Percentiles rank a stretch among this genome's conserved stretches.
Conservation (phyloP, 1,284 basidiomycete species). For the Ustilago xerochloae region DNA sequence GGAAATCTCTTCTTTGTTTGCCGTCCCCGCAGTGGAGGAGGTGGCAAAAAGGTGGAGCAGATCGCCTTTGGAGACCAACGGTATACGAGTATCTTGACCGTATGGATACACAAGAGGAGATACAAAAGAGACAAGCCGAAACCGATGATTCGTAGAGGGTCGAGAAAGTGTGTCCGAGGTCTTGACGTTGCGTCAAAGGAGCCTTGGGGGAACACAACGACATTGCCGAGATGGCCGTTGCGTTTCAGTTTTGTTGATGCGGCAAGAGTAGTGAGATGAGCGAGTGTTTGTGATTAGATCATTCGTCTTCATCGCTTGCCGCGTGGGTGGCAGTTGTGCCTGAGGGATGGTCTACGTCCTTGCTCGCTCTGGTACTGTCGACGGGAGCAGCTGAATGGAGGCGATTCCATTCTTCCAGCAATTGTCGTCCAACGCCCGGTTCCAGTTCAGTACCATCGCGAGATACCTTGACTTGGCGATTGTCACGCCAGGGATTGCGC, state of each 20-base stretch:
- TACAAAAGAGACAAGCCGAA: not conserved
- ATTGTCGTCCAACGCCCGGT: slow-evolving; percentile 78
- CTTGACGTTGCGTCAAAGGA: not conserved
- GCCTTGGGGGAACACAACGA: not conserved
- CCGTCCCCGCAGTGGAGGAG: slow-evolving; percentile 3
- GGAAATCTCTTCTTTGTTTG: slow-evolving; percentile 25
- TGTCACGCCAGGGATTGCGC: slow-evolving; percentile 92
- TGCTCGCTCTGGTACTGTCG: slow-evolving; percentile 23
- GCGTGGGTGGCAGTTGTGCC: not conserved
- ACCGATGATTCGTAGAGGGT: not conserved
- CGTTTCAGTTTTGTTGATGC: not conserved
- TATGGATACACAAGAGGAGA: slow-evolving; percentile 10
- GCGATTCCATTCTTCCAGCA: slow-evolving; percentile 81
- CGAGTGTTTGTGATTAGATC: not conserved
- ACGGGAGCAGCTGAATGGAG: slow-evolving; percentile 7
- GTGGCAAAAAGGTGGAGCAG: slow-evolving; percentile 7
- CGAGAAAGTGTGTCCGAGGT: not conserved
- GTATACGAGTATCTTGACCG: slow-evolving; percentile 48
- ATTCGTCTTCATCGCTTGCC: slow-evolving; percentile 46
- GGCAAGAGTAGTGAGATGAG: not conserved
- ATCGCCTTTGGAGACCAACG: slow-evolving; percentile 30
- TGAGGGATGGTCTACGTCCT: not conserved
- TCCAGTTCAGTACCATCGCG: slow-evolving; percentile 92
- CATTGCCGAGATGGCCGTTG: slow-evolving; percentile 14
- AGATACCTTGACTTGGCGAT: slow-evolving; percentile 85